These are phyloP conservation scores for Stylosanthes scabra DNA, from an alignment of 331 rosid species.

Conservation along the genomic window DNA sequence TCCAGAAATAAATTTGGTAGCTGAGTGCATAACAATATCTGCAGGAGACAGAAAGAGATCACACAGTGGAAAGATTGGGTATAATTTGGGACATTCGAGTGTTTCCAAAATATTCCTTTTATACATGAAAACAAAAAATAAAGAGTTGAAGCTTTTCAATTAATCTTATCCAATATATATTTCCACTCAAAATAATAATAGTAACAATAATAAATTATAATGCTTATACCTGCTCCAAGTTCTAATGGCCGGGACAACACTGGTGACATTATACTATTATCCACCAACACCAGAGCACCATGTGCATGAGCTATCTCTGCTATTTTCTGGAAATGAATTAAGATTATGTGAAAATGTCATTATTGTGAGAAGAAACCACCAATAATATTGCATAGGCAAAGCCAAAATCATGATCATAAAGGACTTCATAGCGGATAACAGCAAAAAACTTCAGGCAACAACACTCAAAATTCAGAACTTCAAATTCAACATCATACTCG, in stretches of 20 bases:
- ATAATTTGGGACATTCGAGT: constrained; percentile 6
- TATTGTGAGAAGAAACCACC: constrained; percentile 5
- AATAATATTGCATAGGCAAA: constrained; percentile 14
- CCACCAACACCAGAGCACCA: constrained; percentile 78
- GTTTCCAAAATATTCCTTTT: too few relatives aligned
- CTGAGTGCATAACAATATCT: constrained; percentile 96
- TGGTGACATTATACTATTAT: constrained; percentile 97
- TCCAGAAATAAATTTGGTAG: constrained; percentile 91
- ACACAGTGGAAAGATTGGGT: constrained; percentile 5
- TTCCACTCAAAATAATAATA: constrained; percentile 2
- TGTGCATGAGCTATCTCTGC: constrained; percentile 67
- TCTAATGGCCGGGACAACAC: constrained; percentile 86
- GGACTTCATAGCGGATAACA: constrained; percentile 17
- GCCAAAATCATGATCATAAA: constrained; percentile 9
- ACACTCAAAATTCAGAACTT: constrained; percentile 8
- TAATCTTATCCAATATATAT: constrained; percentile 8
- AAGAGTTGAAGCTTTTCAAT: constrained; percentile 3
- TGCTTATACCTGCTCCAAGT: constrained; percentile 87
- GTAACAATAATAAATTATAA: background rate
- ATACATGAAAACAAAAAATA: background rate
- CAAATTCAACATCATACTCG: constrained; percentile 52
- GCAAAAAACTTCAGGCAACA: constrained; percentile 22
- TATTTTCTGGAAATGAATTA: constrained; percentile 58
- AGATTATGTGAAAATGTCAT: constrained; percentile 11
- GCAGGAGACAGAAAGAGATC: constrained; percentile 22